phyloP scores from a whole-genome alignment of 108 stramenopile species.

The Fistulifera pelliculosa region DNA sequence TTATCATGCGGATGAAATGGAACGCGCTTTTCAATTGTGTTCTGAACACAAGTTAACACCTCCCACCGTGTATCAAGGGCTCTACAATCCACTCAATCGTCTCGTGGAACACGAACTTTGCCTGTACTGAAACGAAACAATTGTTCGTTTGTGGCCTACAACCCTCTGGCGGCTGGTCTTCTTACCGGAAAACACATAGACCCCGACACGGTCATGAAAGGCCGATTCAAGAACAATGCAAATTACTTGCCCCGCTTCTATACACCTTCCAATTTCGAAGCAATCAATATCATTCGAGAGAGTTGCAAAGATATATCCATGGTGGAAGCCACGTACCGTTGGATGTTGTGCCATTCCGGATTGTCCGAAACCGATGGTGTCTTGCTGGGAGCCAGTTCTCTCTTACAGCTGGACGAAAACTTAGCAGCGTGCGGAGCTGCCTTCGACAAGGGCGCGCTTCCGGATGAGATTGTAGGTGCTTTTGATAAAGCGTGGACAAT shows the following conservation, averaged over 20 bases:
- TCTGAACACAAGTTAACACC: slow-evolving; percentile 52
- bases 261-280: slow-evolving; percentile 67
- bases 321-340: slow-evolving; percentile 80
- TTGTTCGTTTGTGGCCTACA: slow-evolving; percentile 90
- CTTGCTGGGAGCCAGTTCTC: slow-evolving; percentile 72
- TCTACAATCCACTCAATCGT: slow-evolving; percentile 94
- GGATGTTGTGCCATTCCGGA: slow-evolving; percentile 82
- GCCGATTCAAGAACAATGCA: slow-evolving; percentile 78
- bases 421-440: slow-evolving; percentile 48
- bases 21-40: slow-evolving; percentile 70
- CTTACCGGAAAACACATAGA: slow-evolving; percentile 69
- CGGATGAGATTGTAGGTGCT: slow-evolving; percentile 36
- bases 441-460: slow-evolving; percentile 10
- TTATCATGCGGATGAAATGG: slow-evolving; percentile 72
- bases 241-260: slow-evolving; percentile 86
- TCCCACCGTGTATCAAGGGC: slow-evolving; percentile 89
- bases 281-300: slow-evolving; percentile 47
- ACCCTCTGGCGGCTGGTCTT: slow-evolving; percentile 87
- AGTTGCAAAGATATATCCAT: slow-evolving; percentile 64
- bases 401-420: slow-evolving; percentile 71
- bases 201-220: slow-evolving; percentile 28
- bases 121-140: slow-evolving; percentile 62
- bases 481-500: slow-evolving; percentile 75
- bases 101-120: slow-evolving; percentile 78
- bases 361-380: slow-evolving; percentile 62